These are phyloP conservation scores for Kitagawia praeruptora DNA, from an alignment of 129 eudicot species.

Conservation along the genomic window DNA sequence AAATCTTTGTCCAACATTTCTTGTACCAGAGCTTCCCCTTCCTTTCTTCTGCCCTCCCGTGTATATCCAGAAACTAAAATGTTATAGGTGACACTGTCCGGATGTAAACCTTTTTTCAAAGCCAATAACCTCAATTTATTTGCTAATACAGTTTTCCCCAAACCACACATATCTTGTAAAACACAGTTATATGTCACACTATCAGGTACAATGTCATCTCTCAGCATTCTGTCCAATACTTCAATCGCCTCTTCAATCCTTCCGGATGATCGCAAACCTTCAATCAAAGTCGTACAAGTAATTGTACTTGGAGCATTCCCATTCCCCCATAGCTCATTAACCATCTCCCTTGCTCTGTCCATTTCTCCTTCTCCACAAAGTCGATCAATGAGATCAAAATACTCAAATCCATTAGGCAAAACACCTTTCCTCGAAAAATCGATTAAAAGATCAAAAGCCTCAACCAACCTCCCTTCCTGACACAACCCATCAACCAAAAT, in stretches of 20 bases:
- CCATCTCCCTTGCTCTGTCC: conserved; percentile 39
- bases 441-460: conserved; percentile 55
- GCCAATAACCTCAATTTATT: conserved; percentile 61
- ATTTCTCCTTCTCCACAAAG: conserved; percentile 43
- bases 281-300: conserved; percentile 66
- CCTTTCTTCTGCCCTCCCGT: conserved; percentile 59
- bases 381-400: conserved; percentile 40
- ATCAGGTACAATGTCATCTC: conserved; percentile 57
- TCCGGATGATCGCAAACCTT: conserved; percentile 41
- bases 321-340: conserved; percentile 60
- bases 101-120: conserved; percentile 48
- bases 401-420: conserved; percentile 57
- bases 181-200: conserved; percentile 74
- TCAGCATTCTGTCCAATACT: conserved; percentile 58
- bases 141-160: conserved; percentile 47
- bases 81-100: conserved; percentile 64
- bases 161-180: conserved; percentile 52
- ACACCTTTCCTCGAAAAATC: conserved; percentile 60
- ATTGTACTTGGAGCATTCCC: conserved; percentile 64
- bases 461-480: conserved; percentile 27
- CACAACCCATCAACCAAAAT: conserved; percentile 69
- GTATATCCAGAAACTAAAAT: conserved; percentile 60
- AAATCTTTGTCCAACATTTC: conserved; percentile 85
- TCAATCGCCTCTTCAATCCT: conserved; percentile 29
- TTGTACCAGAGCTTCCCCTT: conserved; percentile 59